These are phyloP conservation scores for Chrysanthemum seticuspe DNA, from an alignment of 129 eudicot species.

Conservation along the genomic window DNA sequence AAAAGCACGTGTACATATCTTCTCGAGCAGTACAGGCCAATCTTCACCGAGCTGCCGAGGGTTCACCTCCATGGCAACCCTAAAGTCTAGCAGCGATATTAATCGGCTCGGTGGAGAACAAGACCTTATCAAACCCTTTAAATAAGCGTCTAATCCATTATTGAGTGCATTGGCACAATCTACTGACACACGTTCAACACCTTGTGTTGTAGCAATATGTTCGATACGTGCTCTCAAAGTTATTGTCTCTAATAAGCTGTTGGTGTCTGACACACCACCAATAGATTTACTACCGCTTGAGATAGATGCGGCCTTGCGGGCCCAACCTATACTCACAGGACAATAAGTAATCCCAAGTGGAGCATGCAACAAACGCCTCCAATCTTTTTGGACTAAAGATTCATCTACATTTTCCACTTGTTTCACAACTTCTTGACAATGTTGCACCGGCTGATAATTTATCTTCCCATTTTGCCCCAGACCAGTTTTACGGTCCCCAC, in stretches of 20 bases:
- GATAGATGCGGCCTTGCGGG: constrained; percentile 48
- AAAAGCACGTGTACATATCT: constrained; percentile 54
- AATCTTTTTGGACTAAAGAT: constrained; percentile 36
- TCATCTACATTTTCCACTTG: constrained; percentile 19
- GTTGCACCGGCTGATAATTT: constrained; percentile 46
- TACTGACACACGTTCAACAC: constrained; percentile 75
- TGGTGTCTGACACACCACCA: constrained; percentile 40
- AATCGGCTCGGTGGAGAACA: constrained; percentile 47
- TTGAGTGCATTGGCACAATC: constrained; percentile 68
- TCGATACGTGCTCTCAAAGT: constrained; percentile 68
- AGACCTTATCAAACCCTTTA: constrained; percentile 76
- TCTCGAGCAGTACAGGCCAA: constrained; percentile 88
- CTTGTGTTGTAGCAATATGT: constrained; percentile 58
- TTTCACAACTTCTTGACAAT: constrained; percentile 47
- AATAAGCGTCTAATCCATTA: constrained; percentile 66
- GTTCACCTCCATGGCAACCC: constrained; percentile 79
- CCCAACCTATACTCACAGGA: constrained; percentile 57
- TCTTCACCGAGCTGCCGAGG: constrained; percentile 85
- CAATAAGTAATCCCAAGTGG: constrained; percentile 86
- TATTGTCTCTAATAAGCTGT: constrained; percentile 55
- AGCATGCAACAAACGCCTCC: constrained; percentile 59
- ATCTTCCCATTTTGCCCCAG: constrained; percentile 59
- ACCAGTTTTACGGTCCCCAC: constrained; percentile 57
- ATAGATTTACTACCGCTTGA: constrained; percentile 23
- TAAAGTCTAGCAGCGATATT: constrained; percentile 75